A percentile compares a stretch with the other conserved stretches of the same genome.
phyloP scores from a whole-genome alignment of 257 asterid genomes.

The Solanum piurae region DNA sequence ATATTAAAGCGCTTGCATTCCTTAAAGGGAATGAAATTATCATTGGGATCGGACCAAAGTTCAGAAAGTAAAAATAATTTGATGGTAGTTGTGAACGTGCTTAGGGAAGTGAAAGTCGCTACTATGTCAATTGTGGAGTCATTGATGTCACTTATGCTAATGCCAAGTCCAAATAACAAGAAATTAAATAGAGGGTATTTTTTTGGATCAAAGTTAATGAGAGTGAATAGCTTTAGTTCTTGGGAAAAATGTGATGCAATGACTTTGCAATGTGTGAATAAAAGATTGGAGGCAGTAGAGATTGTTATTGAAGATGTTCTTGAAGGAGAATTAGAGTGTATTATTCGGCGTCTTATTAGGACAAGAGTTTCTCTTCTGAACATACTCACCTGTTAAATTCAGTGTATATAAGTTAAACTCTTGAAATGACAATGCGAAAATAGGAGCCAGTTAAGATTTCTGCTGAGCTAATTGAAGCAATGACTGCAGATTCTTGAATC shows the following conservation, averaged over 20 bases:
- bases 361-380: slow-evolving; percentile 68
- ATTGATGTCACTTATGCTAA: slow-evolving; percentile 50
- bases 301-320: slow-evolving; percentile 37
- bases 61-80: slow-evolving; percentile 19
- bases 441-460: neutral
- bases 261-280: slow-evolving; percentile 25
- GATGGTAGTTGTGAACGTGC: slow-evolving; percentile 30
- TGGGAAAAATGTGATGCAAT: slow-evolving; percentile 49
- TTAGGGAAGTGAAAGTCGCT: slow-evolving; percentile 44
- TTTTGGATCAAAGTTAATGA: slow-evolving; percentile 37
- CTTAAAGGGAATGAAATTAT: slow-evolving; percentile 18
- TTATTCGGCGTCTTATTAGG: slow-evolving; percentile 50
- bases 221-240: slow-evolving; percentile 42
- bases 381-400: slow-evolving; percentile 29
- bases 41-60: neutral
- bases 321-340: slow-evolving; percentile 56
- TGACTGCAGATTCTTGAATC: neutral
- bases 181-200: slow-evolving; percentile 27
- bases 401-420: neutral
- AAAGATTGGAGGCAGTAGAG: slow-evolving; percentile 58
- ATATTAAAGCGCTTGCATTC: slow-evolving; percentile 47
- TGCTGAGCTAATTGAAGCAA: neutral
- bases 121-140: slow-evolving; percentile 43
- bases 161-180: slow-evolving; percentile 31
- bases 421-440: neutral